Conservation (phyloP, 495 filamentous ascomycete genomes). For the Chaetomidium leptoderma region DNA sequence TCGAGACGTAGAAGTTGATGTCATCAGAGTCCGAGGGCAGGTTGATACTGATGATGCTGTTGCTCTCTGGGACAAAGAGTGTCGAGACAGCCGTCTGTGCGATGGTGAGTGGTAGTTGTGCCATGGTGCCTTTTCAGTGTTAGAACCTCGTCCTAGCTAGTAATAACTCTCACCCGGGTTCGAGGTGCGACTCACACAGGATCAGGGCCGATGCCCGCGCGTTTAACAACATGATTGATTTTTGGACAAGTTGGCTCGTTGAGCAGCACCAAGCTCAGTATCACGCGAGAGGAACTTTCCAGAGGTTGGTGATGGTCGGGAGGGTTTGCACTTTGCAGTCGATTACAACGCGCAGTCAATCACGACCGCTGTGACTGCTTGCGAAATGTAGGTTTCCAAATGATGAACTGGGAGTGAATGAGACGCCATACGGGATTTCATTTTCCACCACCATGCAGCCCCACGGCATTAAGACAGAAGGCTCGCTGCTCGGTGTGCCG, state of each 20-base stretch:
- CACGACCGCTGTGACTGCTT: too few relatives aligned
- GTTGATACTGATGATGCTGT: slow-evolving; percentile 27
- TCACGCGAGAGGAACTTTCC: background rate
- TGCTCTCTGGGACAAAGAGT: slow-evolving; percentile 22
- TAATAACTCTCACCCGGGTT: too few relatives aligned
- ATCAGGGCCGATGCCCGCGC: background rate
- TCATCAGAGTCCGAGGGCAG: slow-evolving; percentile 25
- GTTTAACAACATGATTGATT: background rate
- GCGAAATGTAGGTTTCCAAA: background rate
- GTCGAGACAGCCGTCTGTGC: slow-evolving; percentile 18
- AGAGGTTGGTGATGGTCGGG: background rate
- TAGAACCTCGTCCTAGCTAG: background rate
- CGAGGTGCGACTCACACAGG: background rate
- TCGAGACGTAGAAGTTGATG: slow-evolving; percentile 29
- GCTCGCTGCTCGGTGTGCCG: background rate
- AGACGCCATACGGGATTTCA: too few relatives aligned
- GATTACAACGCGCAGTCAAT: too few relatives aligned
- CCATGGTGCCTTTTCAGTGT: slow-evolving; percentile 3
- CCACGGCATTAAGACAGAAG: background rate
- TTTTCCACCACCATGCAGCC: background rate
- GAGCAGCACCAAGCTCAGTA: background rate
- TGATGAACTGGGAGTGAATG: background rate
- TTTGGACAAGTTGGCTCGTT: too few relatives aligned
- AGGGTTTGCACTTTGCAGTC: too few relatives aligned
- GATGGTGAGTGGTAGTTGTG: background rate